A percentile compares a stretch with the other conserved stretches of the same genome.
These are phyloP conservation scores for Candida nemodendra DNA, from an alignment of 805 yeast species.

Conservation along the genomic window DNA sequence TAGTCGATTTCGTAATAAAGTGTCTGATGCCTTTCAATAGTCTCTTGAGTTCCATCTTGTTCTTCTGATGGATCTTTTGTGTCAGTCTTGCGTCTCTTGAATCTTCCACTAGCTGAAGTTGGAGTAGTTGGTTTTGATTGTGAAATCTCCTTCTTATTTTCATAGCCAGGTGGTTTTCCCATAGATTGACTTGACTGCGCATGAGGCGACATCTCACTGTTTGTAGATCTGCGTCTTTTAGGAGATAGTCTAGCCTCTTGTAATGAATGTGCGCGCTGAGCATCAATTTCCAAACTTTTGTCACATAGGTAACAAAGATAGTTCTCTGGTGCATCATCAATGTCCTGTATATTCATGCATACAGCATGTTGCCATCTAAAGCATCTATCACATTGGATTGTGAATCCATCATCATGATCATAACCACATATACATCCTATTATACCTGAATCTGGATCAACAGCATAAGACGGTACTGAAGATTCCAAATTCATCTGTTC, in stretches of 20 bases:
- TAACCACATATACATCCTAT: constrained; percentile 88
- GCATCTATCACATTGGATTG: constrained; percentile 92
- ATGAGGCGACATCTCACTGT: constrained; percentile 9
- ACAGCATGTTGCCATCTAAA: constrained; percentile 92
- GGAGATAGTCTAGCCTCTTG: constrained; percentile 38
- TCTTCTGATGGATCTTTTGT: constrained; percentile 27
- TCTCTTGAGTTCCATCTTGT: constrained; percentile 41
- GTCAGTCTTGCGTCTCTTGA: constrained; percentile 35
- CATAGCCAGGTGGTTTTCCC: background rate
- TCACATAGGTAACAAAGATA: constrained; percentile 81
- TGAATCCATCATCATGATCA: constrained; percentile 89
- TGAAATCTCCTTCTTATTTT: constrained; percentile 9
- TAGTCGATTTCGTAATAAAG: constrained; percentile 47
- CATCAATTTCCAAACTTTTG: constrained; percentile 40
- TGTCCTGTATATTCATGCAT: constrained; percentile 77
- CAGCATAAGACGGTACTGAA: constrained; percentile 47
- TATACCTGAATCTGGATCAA: constrained; percentile 77
- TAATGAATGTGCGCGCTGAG: constrained; percentile 32
- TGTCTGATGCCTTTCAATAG: constrained; percentile 49
- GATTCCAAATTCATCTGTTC: constrained; percentile 1
- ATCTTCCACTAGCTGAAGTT: constrained; percentile 39
- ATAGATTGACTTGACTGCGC: constrained; percentile 2
- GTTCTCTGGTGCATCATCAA: constrained; percentile 77
- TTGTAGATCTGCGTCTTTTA: constrained; percentile 27
- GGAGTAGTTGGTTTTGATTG: constrained; percentile 14